These are phyloP conservation scores for Calonectria pseudoreteaudii DNA, from an alignment of 2,329 filamentous ascomycete genomes.

Conservation along the genomic window DNA sequence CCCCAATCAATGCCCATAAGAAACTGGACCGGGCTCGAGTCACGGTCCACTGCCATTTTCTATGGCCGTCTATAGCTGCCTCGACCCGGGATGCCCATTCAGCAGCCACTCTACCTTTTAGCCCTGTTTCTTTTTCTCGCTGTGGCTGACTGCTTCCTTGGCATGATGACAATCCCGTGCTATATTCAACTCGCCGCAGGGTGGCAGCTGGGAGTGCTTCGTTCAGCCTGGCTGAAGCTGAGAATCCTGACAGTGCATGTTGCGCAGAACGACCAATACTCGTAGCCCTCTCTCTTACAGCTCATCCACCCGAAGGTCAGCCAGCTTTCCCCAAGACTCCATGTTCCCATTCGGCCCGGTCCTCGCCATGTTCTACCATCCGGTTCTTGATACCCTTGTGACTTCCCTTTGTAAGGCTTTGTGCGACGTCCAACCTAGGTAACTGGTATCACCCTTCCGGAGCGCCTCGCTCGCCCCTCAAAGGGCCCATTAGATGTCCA, in stretches of 20 bases:
- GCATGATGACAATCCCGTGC: background rate
- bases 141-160: background rate
- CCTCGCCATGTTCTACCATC: slow-evolving; percentile 7
- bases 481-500: too few species aligned
- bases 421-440: background rate
- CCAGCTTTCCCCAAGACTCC: background rate
- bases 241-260: background rate
- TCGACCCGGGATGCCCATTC: background rate
- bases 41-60: background rate
- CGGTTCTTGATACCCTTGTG: slow-evolving; percentile 6
- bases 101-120: background rate
- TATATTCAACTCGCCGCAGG: background rate
- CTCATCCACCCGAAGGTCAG: background rate
- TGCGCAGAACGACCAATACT: background rate
- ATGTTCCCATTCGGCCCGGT: slow-evolving; percentile 19
- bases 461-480: too few species aligned
- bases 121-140: background rate
- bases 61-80: background rate
- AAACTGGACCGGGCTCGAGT: background rate
- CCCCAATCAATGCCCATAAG: background rate
- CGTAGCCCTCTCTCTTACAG: background rate
- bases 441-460: background rate
- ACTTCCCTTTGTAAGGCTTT: background rate
- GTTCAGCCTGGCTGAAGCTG: background rate
- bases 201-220: background rate